phyloP scores from a whole-genome alignment of 2,329 filamentous ascomycete species.

The Onygenales sp. region DNA sequence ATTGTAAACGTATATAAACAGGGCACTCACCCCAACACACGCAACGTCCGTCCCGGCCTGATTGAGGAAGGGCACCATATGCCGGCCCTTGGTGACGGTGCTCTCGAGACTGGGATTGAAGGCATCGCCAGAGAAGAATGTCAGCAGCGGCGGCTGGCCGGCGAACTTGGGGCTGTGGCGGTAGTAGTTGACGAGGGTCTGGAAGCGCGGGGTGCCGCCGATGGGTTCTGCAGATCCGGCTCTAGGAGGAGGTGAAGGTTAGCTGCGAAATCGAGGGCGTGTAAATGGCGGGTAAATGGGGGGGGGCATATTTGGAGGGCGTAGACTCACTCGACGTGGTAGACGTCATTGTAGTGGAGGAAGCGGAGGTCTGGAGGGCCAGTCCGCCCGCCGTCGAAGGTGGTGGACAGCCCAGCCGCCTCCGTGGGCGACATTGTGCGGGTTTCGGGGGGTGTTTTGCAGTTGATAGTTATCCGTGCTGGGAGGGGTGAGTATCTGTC shows the following conservation, averaged over 20 bases:
- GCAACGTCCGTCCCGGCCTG: slow-evolving; percentile 66
- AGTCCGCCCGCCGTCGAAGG: slow-evolving; percentile 32
- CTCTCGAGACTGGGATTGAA: slow-evolving; percentile 89
- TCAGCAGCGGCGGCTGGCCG: slow-evolving; percentile 57
- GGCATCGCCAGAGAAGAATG: slow-evolving; percentile 83
- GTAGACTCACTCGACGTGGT: slow-evolving; percentile 61
- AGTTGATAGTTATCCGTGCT: not conserved
- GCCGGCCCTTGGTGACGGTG: slow-evolving; percentile 77
- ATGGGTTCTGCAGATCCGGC: slow-evolving; percentile 66
- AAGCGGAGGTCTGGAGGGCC: slow-evolving; percentile 63
- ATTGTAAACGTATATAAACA: not conserved
- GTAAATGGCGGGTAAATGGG: not conserved
- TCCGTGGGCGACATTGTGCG: slow-evolving; percentile 20
- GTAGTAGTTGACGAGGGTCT: slow-evolving; percentile 69
- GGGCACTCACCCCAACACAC: slow-evolving; percentile 62
- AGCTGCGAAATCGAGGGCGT: too few species aligned
- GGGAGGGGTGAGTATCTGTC: too few species aligned
- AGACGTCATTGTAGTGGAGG: slow-evolving; percentile 89
- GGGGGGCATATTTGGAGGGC: not conserved
- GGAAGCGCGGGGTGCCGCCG: slow-evolving; percentile 72
- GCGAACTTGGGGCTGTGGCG: slow-evolving; percentile 50
- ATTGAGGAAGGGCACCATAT: slow-evolving; percentile 85
- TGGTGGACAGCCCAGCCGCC: slow-evolving; percentile 30
- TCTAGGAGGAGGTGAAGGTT: slow-evolving; percentile 27
- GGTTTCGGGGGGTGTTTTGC: not conserved